Evolutionary conservation across 352 stramenopile genomes (phyloP).

Genomic region (Phytophthora melonis): DNA sequence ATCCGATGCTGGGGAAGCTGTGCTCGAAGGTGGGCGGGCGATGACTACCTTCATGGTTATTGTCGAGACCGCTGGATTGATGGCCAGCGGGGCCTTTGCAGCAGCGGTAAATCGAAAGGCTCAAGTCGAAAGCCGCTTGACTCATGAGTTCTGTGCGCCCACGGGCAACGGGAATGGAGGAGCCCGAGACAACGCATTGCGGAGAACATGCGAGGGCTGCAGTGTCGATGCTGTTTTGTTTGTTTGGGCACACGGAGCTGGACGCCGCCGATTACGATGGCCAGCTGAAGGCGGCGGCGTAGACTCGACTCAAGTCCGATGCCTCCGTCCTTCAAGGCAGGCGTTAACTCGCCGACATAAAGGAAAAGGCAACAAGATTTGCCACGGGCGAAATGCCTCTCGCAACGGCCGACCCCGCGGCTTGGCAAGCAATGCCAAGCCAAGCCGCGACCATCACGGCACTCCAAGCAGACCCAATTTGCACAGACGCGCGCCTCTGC

Average conservation of each 20-base stretch:
- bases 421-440: too few relatives aligned
- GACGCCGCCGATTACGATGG: slow-evolving; percentile 15
- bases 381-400: neutral
- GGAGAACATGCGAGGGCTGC: slow-evolving; percentile 4
- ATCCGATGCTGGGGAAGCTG: too few relatives aligned
- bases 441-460: neutral
- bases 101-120: neutral
- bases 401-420: slow-evolving; percentile 7
- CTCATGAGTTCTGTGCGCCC: too few relatives aligned
- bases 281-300: neutral
- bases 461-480: slow-evolving; percentile 13
- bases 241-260: too few relatives aligned
- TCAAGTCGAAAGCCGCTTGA: too few relatives aligned
- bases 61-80: slow-evolving; percentile 1
- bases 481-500: slow-evolving; percentile 28
- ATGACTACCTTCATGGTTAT: neutral
- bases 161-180: too few relatives aligned
- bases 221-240: too few relatives aligned
- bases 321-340: slow-evolving; percentile 6
- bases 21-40: too few relatives aligned
- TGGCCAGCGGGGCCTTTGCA: neutral
- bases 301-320: slow-evolving; percentile 14
- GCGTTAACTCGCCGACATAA: slow-evolving; percentile 29
- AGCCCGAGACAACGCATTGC: neutral
- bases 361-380: slow-evolving; percentile 36